A percentile compares a stretch with the other conserved stretches of the same genome.
Evolutionary conservation across 1,139 yeast species (phyloP).

Genomic region (Sugiyamaella novakii): DNA sequence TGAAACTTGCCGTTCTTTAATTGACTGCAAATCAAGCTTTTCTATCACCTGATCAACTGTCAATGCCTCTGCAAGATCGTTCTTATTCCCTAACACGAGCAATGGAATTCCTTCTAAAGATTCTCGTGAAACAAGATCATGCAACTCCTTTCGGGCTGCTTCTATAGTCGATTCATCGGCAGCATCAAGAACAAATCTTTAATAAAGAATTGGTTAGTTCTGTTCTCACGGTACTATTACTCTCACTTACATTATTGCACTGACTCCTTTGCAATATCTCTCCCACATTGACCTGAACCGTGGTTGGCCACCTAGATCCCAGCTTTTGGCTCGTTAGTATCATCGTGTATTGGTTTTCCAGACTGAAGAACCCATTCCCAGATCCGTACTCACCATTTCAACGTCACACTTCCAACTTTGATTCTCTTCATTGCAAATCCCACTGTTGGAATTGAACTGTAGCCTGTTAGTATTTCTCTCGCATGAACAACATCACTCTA

Average conservation of each 20-base stretch:
- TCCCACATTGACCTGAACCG: conserved; percentile 48
- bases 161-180: conserved; percentile 41
- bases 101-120: conserved; percentile 44
- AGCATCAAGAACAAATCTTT: conserved; percentile 43
- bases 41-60: conserved; percentile 42
- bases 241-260: conserved; percentile 41
- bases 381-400: conserved; percentile 42
- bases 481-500: background rate
- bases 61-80: conserved; percentile 41
- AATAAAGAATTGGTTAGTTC: background rate
- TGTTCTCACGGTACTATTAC: too few species aligned
- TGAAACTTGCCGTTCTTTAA: conserved; percentile 42
- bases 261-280: conserved; percentile 45
- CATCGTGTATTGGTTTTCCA: too few species aligned
- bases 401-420: conserved; percentile 43
- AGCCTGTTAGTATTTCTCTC: background rate
- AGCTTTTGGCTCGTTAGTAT: too few species aligned
- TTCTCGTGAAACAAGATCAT: conserved; percentile 38
- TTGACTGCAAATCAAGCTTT: conserved; percentile 38
- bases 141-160: conserved; percentile 41
- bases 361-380: too few species aligned
- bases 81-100: conserved; percentile 45
- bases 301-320: conserved; percentile 49
- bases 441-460: conserved; percentile 45
- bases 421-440: conserved; percentile 46